Evolutionary conservation across 352 stramenopile genomes (phyloP), one percentile per base, ranked within the genome.

Genomic region (Phytophthora cactorum): DNA sequence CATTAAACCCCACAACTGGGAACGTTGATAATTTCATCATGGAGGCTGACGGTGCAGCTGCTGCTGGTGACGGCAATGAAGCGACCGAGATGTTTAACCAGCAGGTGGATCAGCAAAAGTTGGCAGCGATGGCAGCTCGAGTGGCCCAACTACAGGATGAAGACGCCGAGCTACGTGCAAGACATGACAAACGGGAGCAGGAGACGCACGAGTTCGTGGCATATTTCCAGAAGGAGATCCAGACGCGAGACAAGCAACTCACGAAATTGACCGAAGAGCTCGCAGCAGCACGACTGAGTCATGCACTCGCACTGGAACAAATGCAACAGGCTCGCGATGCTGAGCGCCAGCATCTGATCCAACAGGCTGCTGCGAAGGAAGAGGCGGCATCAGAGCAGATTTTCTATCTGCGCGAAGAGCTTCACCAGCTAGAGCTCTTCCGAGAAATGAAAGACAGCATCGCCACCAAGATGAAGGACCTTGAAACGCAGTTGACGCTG

Each of bases 201-300:
- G 92, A 98, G 72, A 98, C 91, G 10, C 90, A 98, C 68, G 93
- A 98, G 74, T 97, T 98, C 45, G 92, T 98, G 25, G 83, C 89
- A 6, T 98, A 98, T 74, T 98, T 98, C 68, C 92, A 98, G 64
- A 86, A 92, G 53, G 88, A 98, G 68, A 91, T 98, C 52, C 89
- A 97, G 55, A 86, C 81, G 15, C 81, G 86, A 29, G 86, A 94
- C 70, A 89, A 85, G 61, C 79, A 89, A 55, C 75, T 90, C 52
- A 81, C 78, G 10, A 85, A 90, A 58, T 74, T 98, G 14, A 90
- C 80, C 12, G 92, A 98, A 61, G 84, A 98, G 59, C 70, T 97
- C 4, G 78, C 82, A 31, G 69, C 79, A 3, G 68, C 73, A 29
- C 86, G 89, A 45, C 64, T 94, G 34, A 82, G 75, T 46, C 81